A percentile compares a stretch with the other conserved stretches of the same genome.
Conservation (phyloP, 345 rosid species). For the Gossypium longicalyx region DNA sequence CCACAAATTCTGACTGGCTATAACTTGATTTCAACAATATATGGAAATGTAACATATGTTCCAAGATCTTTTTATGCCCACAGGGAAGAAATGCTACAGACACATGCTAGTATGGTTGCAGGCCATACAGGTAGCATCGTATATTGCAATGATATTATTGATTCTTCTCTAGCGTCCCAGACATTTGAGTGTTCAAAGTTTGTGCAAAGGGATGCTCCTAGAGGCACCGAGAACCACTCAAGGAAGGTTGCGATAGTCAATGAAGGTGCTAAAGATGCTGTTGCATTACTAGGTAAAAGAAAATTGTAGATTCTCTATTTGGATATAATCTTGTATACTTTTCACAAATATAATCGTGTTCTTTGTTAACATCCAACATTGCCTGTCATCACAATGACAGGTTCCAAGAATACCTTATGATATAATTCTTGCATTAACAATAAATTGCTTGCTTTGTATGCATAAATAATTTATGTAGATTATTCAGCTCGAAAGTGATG, state of each 20-base stretch:
- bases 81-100: constrained; percentile 54
- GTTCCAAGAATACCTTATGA: not conserved
- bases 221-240: constrained; percentile 9
- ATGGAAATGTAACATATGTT: constrained; percentile 61
- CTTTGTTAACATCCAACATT: not conserved
- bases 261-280: constrained; percentile 83
- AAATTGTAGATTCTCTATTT: not conserved
- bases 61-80: constrained; percentile 64
- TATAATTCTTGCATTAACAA: not conserved
- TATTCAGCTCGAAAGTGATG: not conserved
- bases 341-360: not conserved
- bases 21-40: constrained; percentile 64
- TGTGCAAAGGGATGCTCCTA: constrained; percentile 22
- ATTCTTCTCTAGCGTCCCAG: constrained; percentile 25
- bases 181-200: constrained; percentile 15
- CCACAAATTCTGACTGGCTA: constrained; percentile 79
- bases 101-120: constrained; percentile 50
- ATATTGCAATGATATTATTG: constrained; percentile 49
- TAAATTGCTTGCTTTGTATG: not conserved
- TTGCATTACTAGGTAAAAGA: constrained; percentile 68
- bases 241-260: constrained; percentile 65
- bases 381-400: not conserved
- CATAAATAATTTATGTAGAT: not conserved
- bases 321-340: not conserved
- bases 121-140: constrained; percentile 45